phyloP scores from a whole-genome alignment of 106 monocot genomes.

The Vanilla planifolia region DNA sequence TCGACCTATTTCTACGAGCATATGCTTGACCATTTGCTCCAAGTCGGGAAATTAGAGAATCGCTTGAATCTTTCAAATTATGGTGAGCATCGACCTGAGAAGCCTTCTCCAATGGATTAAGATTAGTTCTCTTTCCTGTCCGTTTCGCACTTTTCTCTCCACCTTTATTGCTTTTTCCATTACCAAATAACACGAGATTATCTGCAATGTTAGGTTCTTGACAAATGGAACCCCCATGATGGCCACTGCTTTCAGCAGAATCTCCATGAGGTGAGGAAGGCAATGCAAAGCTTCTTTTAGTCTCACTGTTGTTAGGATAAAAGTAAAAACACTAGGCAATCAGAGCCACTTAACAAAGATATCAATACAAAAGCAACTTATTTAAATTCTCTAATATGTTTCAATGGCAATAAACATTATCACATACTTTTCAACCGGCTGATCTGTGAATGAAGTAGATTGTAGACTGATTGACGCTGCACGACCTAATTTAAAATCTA shows the following conservation, averaged over 20 bases:
- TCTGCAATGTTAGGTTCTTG: slow-evolving; percentile 80
- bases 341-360: neutral
- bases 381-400: neutral
- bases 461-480: slow-evolving; percentile 62
- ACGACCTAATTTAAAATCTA: slow-evolving; percentile 79
- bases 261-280: slow-evolving; percentile 80
- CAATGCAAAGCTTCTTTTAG: slow-evolving; percentile 77
- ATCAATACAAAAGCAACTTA: neutral
- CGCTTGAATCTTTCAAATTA: slow-evolving; percentile 59
- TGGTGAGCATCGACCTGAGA: slow-evolving; percentile 24
- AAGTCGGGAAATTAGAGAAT: slow-evolving; percentile 56
- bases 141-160: slow-evolving; percentile 33
- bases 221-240: slow-evolving; percentile 33
- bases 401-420: slow-evolving; percentile 28
- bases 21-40: slow-evolving; percentile 80
- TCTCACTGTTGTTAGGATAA: slow-evolving; percentile 40
- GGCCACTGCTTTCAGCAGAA: slow-evolving; percentile 85
- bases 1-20: slow-evolving; percentile 67
- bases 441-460: slow-evolving; percentile 74
- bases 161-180: slow-evolving; percentile 39
- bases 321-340: neutral
- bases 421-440: slow-evolving; percentile 48
- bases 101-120: slow-evolving; percentile 25
- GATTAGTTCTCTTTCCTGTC: slow-evolving; percentile 38
- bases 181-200: slow-evolving; percentile 72